These are phyloP conservation scores for Plasmodium berghei DNA, from an alignment of 169 alveolate genomes.

Conservation along the genomic window DNA sequence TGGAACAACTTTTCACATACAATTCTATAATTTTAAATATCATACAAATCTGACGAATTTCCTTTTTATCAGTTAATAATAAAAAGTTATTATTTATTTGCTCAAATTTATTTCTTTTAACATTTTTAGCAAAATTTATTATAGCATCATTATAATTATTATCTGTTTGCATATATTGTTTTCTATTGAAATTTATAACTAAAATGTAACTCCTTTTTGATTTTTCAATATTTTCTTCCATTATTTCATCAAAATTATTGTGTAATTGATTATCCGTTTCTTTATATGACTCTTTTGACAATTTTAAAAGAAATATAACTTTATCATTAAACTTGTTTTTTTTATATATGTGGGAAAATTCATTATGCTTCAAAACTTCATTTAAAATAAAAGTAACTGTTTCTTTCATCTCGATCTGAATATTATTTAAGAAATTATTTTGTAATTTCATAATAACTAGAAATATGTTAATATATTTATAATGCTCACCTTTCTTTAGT, in stretches of 20 bases:
- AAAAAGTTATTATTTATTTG: conserved; percentile 10
- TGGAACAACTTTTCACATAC: conserved; percentile 19
- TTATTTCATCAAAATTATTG: background rate
- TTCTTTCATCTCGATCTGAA: conserved; percentile 14
- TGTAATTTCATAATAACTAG: conserved; percentile 31
- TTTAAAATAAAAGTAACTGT: conserved; percentile 35
- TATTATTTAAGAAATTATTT: conserved; percentile 36
- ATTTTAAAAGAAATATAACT: conserved; percentile 28
- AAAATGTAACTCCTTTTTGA: conserved; percentile 13
- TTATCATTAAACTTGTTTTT: conserved; percentile 25
- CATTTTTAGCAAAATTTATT: background rate
- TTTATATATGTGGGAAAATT: conserved; percentile 30
- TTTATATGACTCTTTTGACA: background rate
- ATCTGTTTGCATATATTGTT: no score
- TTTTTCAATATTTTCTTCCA: conserved; percentile 8
- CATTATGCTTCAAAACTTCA: conserved; percentile 37
- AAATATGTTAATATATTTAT: conserved; percentile 55
- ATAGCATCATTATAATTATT: conserved; percentile 8
- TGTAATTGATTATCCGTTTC: background rate
- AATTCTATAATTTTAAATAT: conserved; percentile 32
- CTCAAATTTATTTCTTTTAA: conserved; percentile 12
- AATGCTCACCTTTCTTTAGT: conserved; percentile 34
- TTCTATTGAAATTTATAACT: conserved; percentile 13
- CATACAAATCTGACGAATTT: conserved; percentile 22
- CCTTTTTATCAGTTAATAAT: conserved; percentile 23